Conservation (phyloP, 345 rosid genomes). For the Toxicodendron radicans region DNA sequence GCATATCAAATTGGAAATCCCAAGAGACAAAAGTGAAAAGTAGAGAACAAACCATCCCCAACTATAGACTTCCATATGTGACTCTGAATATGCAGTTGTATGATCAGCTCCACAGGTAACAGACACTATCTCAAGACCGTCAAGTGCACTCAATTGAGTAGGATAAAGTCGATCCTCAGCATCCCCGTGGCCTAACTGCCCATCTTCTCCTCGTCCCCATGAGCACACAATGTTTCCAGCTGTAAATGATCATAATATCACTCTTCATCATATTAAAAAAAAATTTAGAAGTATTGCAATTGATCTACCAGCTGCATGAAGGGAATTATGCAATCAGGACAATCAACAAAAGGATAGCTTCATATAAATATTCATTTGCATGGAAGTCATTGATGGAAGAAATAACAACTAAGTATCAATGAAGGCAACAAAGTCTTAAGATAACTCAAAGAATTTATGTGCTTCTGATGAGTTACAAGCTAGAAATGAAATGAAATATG, state of each 20-base stretch:
- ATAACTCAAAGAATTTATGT: neutral
- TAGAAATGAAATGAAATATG: neutral
- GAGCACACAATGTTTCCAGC: conserved; percentile 92
- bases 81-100: conserved; percentile 73
- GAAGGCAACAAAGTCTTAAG: neutral
- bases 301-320: neutral
- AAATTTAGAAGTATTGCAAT: neutral
- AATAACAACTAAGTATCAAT: neutral
- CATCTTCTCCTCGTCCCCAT: conserved; percentile 99
- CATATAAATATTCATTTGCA: neutral
- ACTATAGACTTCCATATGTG: conserved; percentile 66
- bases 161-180: conserved; percentile 87
- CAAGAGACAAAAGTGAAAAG: neutral
- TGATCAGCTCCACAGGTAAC: conserved; percentile 97
- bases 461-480: neutral
- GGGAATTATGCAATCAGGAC: neutral
- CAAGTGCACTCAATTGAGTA: conserved; percentile 71
- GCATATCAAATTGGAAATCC: neutral
- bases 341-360: neutral
- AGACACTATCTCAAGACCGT: conserved; percentile 58
- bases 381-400: neutral
- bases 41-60: conserved; percentile 74
- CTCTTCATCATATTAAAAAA: neutral
- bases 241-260: conserved; percentile 29
- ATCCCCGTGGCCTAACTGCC: conserved; percentile 96